These are phyloP conservation scores for Acorus gramineus DNA, from an alignment of 106 monocot species.

Conservation along the genomic window DNA sequence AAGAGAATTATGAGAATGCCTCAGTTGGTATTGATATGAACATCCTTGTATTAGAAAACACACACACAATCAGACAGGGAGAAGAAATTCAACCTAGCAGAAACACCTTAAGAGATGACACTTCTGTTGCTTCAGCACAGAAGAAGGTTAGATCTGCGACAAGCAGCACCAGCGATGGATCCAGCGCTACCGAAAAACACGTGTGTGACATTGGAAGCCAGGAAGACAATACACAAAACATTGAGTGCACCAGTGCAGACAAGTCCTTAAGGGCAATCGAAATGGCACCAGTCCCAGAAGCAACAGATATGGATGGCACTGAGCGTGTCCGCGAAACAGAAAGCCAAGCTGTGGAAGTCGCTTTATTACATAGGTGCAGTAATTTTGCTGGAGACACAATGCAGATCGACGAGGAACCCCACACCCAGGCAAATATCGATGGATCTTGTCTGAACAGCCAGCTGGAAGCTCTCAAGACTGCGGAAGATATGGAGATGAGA, in stretches of 20 bases:
- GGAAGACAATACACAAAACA: constrained; percentile 56
- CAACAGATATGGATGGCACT: constrained; percentile 26
- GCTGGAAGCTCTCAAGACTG: constrained; percentile 6
- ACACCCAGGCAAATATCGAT: constrained; percentile 21
- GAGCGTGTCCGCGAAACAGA: constrained; percentile 60
- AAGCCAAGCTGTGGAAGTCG: constrained; percentile 23
- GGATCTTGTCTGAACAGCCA: neutral
- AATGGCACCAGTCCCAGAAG: constrained; percentile 26
- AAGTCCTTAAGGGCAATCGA: constrained; percentile 21
- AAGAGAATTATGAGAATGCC: constrained; percentile 63
- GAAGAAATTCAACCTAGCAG: neutral
- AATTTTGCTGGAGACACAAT: constrained; percentile 47
- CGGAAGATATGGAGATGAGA: constrained; percentile 34
- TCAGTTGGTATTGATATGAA: constrained; percentile 30
- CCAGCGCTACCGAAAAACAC: constrained; percentile 44
- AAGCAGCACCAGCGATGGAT: constrained; percentile 12
- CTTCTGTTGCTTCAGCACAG: constrained; percentile 23
- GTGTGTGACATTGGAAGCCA: constrained; percentile 31
- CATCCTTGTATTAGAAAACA: neutral
- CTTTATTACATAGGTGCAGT: constrained; percentile 26
- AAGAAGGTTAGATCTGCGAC: constrained; percentile 9
- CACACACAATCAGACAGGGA: neutral
- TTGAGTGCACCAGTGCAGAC: constrained; percentile 54
- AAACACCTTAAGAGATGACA: constrained; percentile 14
- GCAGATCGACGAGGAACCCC: constrained; percentile 45